These are phyloP conservation scores for Persicaria tinctoria DNA, from an alignment of 148 eudicot genomes.

Conservation along the genomic window DNA sequence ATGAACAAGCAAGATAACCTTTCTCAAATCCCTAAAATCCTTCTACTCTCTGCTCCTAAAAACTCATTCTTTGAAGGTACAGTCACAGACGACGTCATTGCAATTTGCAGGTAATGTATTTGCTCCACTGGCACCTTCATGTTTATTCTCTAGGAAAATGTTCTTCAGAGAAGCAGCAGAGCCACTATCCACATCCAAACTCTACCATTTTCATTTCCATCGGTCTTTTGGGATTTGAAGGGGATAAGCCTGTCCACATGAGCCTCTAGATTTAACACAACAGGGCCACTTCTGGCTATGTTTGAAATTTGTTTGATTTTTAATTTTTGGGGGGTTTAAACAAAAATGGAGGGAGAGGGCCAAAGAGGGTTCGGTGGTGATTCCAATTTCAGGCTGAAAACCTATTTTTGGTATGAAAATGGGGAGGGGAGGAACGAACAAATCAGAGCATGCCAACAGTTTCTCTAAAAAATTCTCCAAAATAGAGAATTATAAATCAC, in stretches of 20 bases:
- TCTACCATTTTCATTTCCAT: constrained; percentile 10
- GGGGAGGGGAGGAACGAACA: no score
- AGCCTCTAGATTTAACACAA: constrained; percentile 4
- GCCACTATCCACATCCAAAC: neutral
- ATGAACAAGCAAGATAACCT: no score
- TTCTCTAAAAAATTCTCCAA: no score
- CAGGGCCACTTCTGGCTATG: neutral
- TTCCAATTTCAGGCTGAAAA: no score
- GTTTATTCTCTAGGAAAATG: constrained; percentile 10
- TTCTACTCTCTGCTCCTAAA: neutral
- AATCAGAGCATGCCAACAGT: no score
- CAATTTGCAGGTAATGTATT: constrained; percentile 8
- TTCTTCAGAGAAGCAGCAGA: neutral
- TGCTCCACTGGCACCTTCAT: constrained; percentile 9
- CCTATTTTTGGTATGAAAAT: no score
- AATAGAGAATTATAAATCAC: no score
- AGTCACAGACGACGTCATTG: constrained; percentile 1
- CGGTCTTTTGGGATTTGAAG: constrained; percentile 10
- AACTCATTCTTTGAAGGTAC: neutral
- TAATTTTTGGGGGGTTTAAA: no score
- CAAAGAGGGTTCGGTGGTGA: no score
- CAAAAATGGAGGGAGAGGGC: no score
- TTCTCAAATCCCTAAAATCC: no score
- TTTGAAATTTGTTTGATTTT: no score
- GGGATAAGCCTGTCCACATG: neutral